Base-by-base conservation (phyloP, 2,329 filamentous ascomycete genomes). In the Corinectria fuckeliana region DNA sequence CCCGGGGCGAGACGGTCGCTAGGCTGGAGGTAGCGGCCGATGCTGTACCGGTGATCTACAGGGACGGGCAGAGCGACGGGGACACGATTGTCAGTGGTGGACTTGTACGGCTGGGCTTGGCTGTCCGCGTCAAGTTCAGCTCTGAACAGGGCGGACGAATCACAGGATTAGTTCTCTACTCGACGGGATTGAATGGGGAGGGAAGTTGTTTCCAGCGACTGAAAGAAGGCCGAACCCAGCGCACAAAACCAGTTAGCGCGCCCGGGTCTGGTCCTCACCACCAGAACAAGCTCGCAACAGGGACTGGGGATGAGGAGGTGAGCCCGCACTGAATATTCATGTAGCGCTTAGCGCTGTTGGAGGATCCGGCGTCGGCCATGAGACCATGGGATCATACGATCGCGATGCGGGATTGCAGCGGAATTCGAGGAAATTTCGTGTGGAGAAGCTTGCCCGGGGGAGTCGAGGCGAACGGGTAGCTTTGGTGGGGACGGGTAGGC, bases 1-100 rank as follows among this genome's bases (percentile, higher is more conserved):
- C 36, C 49, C 20, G 26, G 34, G 14, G 54, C 30, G 5, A 64
- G 25, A 21, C 49, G 20, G 14, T 49, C 41, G 18, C 18, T 11
- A 16, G 25, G 58, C n/a, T 38, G 26, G 3, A 51, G n/a, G 53
- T 62, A 63, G 14, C 63, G 63, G 20, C 30, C 36, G 18, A 65
- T 32, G 18, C 16, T 49, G 25, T 65, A 64, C 23, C 38, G 32
- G 16, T 8, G 45, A 34, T 59, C 57, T 41, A 50, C 44, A 14
- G 54, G 54, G 21, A 58, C 54, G 3, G 45, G 34, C 26, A 58
- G 2, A 21, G 32, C 23, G 42, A 47, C 16, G 26, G 26, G 50
- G 25, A 18, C 18, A 23, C 28, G 23, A 21, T 32, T 28, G 26
- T 45, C 44, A 42, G 36, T 32, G 21, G 51, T n/a, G 20, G 53